These are phyloP conservation scores for Hansenula anomala DNA, from an alignment of 1,139 yeast species.

Conservation along the genomic window DNA sequence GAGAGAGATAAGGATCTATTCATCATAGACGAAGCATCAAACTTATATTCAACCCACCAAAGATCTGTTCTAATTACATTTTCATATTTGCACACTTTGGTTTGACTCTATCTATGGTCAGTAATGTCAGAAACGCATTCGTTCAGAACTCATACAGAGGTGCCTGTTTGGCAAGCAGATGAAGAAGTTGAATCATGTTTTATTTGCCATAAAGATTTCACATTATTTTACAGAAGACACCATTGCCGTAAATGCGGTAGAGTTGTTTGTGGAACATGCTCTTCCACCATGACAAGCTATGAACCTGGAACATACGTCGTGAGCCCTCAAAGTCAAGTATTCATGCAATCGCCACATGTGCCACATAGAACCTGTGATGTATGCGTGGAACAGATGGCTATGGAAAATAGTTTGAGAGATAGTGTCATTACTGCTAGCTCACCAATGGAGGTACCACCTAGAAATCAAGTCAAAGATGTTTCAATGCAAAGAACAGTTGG, in stretches of 20 bases:
- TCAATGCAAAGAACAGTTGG: slow-evolving; percentile 9
- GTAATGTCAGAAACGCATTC: slow-evolving; percentile 1
- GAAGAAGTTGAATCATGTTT: slow-evolving; percentile 53
- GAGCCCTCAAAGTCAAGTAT: slow-evolving; percentile 33
- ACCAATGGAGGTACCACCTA: slow-evolving; percentile 3
- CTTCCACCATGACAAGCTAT: slow-evolving; percentile 41
- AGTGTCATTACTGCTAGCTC: slow-evolving; percentile 2
- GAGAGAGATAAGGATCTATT: too few species aligned
- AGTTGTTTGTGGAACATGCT: slow-evolving; percentile 67
- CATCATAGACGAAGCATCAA: too few species aligned
- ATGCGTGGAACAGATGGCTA: slow-evolving; percentile 58
- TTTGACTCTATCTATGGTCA: too few species aligned
- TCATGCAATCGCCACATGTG: slow-evolving; percentile 43
- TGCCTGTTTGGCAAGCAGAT: slow-evolving; percentile 72
- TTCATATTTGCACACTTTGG: too few species aligned
- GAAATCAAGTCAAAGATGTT: slow-evolving; percentile 8
- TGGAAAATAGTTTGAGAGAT: slow-evolving; percentile 25
- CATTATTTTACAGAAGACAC: slow-evolving; percentile 75
- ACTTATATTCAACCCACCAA: too few species aligned
- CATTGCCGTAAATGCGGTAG: slow-evolving; percentile 85
- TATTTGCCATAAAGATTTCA: slow-evolving; percentile 53
- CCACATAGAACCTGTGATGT: slow-evolving; percentile 68
- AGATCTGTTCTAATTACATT: too few species aligned
- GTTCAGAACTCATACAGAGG: not conserved
- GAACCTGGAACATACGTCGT: slow-evolving; percentile 37